Evolutionary conservation across 768 basidiomycete genomes (phyloP).

Genomic region (Mycena haematopus): DNA sequence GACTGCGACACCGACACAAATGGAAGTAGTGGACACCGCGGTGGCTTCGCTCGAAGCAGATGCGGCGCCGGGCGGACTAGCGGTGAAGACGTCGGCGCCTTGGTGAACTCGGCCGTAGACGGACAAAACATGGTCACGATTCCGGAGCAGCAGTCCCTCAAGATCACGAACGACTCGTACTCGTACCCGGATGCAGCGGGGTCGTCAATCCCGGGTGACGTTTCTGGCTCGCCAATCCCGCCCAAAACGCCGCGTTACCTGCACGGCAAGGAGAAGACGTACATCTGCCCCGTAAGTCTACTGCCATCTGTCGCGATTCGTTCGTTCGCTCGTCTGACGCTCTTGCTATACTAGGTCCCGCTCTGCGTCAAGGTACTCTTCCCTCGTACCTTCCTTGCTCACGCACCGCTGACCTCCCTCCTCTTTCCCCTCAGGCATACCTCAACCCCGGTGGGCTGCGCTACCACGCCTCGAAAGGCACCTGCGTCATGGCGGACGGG

Average conservation of each 20-base stretch:
- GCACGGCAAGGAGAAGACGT: not conserved
- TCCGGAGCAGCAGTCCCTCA: not conserved
- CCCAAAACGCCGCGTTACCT: not conserved
- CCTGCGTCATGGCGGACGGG: constrained; percentile 52
- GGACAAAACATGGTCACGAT: not conserved
- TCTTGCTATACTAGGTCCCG: not conserved
- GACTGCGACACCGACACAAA: no score
- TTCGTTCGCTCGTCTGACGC: not conserved
- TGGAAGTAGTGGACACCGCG: no score
- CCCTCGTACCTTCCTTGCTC: not conserved
- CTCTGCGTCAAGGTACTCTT: constrained; percentile 14
- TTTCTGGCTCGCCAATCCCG: not conserved
- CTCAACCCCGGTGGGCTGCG: constrained; percentile 72
- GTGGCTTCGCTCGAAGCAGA: not conserved
- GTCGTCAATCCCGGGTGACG: no score
- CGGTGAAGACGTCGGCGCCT: not conserved
- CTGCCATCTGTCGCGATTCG: no score
- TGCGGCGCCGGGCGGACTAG: not conserved
- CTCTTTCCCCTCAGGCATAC: constrained; percentile 52
- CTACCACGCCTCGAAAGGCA: constrained; percentile 72
- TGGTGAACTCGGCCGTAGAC: not conserved
- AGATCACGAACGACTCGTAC: not conserved
- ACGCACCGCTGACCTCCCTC: not conserved
- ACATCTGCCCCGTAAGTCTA: constrained; percentile 13
- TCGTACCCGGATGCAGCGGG: no score